Evolutionary conservation across 1,284 basidiomycete genomes (phyloP), one percentile per base, ranked within the genome.

Genomic region (Exobasidium cylindrosporum): DNA sequence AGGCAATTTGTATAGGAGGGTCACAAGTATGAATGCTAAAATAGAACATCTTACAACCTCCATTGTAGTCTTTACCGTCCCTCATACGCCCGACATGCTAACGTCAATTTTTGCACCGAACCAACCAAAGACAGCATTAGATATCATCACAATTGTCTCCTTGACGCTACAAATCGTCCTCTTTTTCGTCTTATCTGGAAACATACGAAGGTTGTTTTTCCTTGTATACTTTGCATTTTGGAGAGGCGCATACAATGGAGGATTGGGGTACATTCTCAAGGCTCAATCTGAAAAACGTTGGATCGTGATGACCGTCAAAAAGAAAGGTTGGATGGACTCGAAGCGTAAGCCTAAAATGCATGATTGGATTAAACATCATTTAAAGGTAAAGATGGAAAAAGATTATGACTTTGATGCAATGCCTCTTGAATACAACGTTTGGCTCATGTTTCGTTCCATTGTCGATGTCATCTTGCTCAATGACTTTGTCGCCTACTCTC

Each of bases 391-490:
- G 83, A 95, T 97, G 76, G 93, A 92, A 57, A 86, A 86, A 62
- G 91, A 92, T 72, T 97, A 97, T 81, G 88, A 88, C 11, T 96
- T 95, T 79, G 90, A 95, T 73, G 89, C 91, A 17, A 65, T 71
- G 55, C 77, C 78, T 23, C 56, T 74, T 28, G 71, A 73, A 49
- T 74, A 69, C 60, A 79, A 81, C 61, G 73, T 89, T 1, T 95
- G 92, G 92, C 83, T 95, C n/a, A 83, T 93, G 46, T 94, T 92
- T 80, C 87, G 92, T 57, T 91, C 92, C 80, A 84, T 89, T 21
- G 95, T 98, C 31, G 95, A 98, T 79, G 87, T 97, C 46, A 97
- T 98, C 73, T 84, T 98, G 40, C 85, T 97, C 71, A 98, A 98
- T 47, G 63, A 62, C 28, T 98, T 98, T 79, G 80, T 95, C 62